Percentiles rank a stretch among this genome's conserved stretches.
Evolutionary conservation across 257 asterid species (phyloP).

Genomic region (Solanum clarkiae): DNA sequence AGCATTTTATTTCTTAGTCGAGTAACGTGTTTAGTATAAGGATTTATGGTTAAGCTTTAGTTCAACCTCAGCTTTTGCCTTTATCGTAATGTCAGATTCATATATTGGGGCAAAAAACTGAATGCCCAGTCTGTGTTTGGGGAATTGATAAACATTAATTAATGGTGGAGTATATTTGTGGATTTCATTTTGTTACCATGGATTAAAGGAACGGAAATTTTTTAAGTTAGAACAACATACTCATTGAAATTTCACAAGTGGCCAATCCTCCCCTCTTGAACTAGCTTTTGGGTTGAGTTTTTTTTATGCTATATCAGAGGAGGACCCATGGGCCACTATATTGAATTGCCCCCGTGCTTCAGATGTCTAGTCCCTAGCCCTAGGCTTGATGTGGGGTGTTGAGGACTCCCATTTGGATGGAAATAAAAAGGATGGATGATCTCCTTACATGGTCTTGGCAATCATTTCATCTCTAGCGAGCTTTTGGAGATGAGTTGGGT

Average conservation of each 20-base stretch:
- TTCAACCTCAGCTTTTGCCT: neutral
- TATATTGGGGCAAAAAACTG: neutral
- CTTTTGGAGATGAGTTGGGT: neutral
- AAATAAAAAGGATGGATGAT: no score
- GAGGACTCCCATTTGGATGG: no score
- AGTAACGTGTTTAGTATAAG: neutral
- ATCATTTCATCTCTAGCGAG: neutral
- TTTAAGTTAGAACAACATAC: neutral
- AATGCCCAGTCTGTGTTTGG: neutral
- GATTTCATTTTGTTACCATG: neutral
- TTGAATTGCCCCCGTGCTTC: no score
- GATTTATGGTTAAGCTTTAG: neutral
- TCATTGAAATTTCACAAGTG: no score
- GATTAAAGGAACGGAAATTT: neutral
- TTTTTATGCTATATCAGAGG: no score
- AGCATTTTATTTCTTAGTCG: neutral
- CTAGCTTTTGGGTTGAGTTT: no score
- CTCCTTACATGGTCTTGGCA: neutral
- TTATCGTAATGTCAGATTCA: neutral
- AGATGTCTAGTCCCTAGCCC: no score
- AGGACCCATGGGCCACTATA: no score
- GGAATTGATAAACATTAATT: neutral
- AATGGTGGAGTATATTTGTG: neutral
- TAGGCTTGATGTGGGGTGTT: no score
- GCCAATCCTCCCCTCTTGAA: no score